Percentiles rank a stretch among this genome's conserved stretches.
phyloP scores from a whole-genome alignment of 1,284 basidiomycete genomes.

The Boletus sp. region DNA sequence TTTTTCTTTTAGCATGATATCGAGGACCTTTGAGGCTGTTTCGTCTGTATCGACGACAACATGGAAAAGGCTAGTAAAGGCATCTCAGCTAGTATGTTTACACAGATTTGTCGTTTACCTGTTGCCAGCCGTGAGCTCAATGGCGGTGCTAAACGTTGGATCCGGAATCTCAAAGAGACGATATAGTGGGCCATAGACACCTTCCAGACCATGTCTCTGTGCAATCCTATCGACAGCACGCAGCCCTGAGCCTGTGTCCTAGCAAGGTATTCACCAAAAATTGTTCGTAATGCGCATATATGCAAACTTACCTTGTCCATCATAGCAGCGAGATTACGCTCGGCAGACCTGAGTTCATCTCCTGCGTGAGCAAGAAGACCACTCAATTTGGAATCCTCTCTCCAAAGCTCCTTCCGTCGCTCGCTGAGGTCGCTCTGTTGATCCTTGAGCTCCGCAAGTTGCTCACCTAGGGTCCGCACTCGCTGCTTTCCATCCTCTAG shows the following conservation, averaged over 20 bases:
- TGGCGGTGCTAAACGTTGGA: constrained; percentile 84
- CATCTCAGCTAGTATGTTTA: not conserved
- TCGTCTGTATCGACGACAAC: constrained; percentile 96
- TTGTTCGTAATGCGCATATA: not conserved
- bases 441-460: constrained; percentile 64
- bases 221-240: constrained; percentile 82
- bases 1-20: constrained; percentile 89
- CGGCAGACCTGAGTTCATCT: constrained; percentile 77
- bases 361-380: constrained; percentile 72
- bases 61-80: constrained; percentile 74
- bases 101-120: constrained; percentile 48
- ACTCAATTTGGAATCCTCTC: constrained; percentile 88
- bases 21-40: constrained; percentile 84
- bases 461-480: constrained; percentile 64
- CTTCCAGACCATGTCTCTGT: constrained; percentile 65
- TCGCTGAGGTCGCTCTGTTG: constrained; percentile 72
- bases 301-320: constrained; percentile 80
- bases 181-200: constrained; percentile 93
- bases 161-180: constrained; percentile 91
- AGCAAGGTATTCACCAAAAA: constrained; percentile 3
- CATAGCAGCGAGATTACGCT: constrained; percentile 80
- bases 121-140: constrained; percentile 93
- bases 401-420: constrained; percentile 89
- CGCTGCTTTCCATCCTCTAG: constrained; percentile 75
- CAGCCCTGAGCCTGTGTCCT: constrained; percentile 90